Evolutionary conservation across 2,329 filamentous ascomycete species (phyloP).

Genomic region (Phyllosticta paracitricarpa): DNA sequence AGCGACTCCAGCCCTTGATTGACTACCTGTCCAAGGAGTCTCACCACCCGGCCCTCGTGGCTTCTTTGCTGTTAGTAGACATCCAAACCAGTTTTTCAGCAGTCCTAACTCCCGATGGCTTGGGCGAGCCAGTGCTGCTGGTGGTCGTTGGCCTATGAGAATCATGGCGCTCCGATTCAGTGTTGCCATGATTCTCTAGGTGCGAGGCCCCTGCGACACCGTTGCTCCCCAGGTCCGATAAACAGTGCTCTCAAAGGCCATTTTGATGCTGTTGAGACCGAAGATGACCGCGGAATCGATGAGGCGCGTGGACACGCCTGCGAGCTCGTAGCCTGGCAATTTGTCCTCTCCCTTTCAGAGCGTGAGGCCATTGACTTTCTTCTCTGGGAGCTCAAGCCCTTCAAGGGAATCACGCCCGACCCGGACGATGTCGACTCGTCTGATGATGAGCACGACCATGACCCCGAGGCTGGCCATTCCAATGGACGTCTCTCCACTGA

Average conservation of each 20-base stretch:
- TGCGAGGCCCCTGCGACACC: neutral
- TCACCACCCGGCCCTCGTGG: constrained; percentile 60
- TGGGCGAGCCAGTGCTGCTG: neutral
- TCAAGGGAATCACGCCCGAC: constrained; percentile 6
- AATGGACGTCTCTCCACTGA: neutral
- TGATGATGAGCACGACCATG: constrained; percentile 9
- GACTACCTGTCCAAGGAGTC: constrained; percentile 53
- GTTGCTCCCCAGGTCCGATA: neutral
- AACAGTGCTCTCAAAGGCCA: constrained; percentile 64
- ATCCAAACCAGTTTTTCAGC: neutral
- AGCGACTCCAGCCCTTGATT: constrained; percentile 49
- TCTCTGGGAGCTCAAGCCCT: constrained; percentile 58
- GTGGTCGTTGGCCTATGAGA: neutral
- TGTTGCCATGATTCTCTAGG: neutral
- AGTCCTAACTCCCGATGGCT: neutral
- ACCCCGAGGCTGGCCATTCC: constrained; percentile 13
- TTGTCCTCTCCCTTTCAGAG: constrained; percentile 60
- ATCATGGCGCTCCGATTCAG: neutral
- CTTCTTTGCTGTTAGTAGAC: constrained; percentile 57
- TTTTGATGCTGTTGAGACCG: constrained; percentile 52
- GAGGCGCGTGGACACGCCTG: constrained; percentile 63
- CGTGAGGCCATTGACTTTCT: constrained; percentile 65
- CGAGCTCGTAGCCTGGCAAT: constrained; percentile 73
- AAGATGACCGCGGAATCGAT: constrained; percentile 53
- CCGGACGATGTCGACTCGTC: constrained; percentile 12